Evolutionary conservation across 2,329 filamentous ascomycete genomes (phyloP).

Genomic region (Sclerotiophoma versabilis): DNA sequence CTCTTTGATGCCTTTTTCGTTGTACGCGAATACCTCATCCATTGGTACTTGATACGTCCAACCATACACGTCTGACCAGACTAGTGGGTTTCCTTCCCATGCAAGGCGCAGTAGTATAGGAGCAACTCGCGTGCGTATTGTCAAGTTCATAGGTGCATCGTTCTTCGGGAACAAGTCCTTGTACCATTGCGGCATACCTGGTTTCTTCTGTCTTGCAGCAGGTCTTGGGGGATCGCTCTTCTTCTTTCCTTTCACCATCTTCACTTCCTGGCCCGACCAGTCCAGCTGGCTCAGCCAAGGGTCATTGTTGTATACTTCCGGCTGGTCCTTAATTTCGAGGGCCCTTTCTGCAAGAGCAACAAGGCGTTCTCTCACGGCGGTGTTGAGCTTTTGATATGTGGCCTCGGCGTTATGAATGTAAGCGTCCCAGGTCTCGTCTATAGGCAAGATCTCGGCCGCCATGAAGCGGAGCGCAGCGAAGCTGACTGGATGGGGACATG

Average conservation of each 20-base stretch:
- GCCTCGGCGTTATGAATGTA: constrained; percentile 86
- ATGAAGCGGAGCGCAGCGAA: constrained; percentile 93
- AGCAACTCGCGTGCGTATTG: constrained; percentile 86
- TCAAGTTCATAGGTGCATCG: constrained; percentile 74
- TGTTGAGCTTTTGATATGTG: constrained; percentile 78
- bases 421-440: constrained; percentile 84
- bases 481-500: constrained; percentile 95
- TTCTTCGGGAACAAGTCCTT: constrained; percentile 82
- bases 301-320: constrained; percentile 75
- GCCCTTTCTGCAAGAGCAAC: constrained; percentile 78
- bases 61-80: constrained; percentile 92
- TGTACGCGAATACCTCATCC: constrained; percentile 69
- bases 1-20: constrained; percentile 72
- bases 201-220: constrained; percentile 85
- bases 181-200: constrained; percentile 95
- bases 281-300: constrained; percentile 94
- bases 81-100: constrained; percentile 88
- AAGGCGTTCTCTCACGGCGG: constrained; percentile 79
- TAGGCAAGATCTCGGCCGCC: constrained; percentile 90
- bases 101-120: constrained; percentile 82
- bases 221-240: constrained; percentile 81
- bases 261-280: constrained; percentile 92
- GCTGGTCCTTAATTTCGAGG: constrained; percentile 72
- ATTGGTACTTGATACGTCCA: constrained; percentile 87
- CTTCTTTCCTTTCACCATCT: constrained; percentile 89